Conservation (phyloP, 495 filamentous ascomycete genomes). For the Trichoderma virens region DNA sequence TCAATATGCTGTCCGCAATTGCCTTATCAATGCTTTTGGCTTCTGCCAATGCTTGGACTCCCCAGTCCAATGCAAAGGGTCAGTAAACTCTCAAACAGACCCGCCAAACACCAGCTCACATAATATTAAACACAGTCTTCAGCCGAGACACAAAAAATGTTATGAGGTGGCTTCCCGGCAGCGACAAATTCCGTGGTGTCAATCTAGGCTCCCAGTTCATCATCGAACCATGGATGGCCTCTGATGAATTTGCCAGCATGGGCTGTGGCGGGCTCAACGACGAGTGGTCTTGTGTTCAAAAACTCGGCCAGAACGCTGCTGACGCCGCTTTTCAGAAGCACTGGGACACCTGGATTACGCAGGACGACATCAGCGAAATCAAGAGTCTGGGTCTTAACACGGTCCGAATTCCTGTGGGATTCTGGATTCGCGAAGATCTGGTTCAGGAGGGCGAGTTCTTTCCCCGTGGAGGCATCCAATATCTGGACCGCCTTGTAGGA, state of each 20-base stretch:
- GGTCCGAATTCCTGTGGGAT: slow-evolving; percentile 56
- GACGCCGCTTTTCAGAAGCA: slow-evolving; percentile 48
- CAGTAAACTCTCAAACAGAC: background rate
- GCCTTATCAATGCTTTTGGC: background rate
- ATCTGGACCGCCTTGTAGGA: slow-evolving; percentile 46
- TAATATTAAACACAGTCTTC: background rate
- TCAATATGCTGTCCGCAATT: background rate
- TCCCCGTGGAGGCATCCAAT: slow-evolving; percentile 35
- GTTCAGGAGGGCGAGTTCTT: slow-evolving; percentile 49
- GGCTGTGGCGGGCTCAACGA: slow-evolving; percentile 44
- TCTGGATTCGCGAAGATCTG: slow-evolving; percentile 53
- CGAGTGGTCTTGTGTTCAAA: slow-evolving; percentile 51
- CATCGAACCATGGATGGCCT: slow-evolving; percentile 53
- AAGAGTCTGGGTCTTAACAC: slow-evolving; percentile 49
- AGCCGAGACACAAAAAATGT: background rate
- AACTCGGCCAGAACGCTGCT: slow-evolving; percentile 45
- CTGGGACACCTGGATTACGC: slow-evolving; percentile 52
- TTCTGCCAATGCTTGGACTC: background rate
- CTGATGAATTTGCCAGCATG: slow-evolving; percentile 41
- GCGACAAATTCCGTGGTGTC: slow-evolving; percentile 51
- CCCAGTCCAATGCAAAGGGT: background rate
- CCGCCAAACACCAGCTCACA: background rate
- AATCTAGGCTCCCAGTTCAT: slow-evolving; percentile 54
- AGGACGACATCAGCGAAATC: slow-evolving; percentile 48
- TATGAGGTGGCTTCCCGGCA: slow-evolving; percentile 27